Evolutionary conservation across 305 asterid genomes (phyloP).

Genomic region (Fraxinus latifolia): DNA sequence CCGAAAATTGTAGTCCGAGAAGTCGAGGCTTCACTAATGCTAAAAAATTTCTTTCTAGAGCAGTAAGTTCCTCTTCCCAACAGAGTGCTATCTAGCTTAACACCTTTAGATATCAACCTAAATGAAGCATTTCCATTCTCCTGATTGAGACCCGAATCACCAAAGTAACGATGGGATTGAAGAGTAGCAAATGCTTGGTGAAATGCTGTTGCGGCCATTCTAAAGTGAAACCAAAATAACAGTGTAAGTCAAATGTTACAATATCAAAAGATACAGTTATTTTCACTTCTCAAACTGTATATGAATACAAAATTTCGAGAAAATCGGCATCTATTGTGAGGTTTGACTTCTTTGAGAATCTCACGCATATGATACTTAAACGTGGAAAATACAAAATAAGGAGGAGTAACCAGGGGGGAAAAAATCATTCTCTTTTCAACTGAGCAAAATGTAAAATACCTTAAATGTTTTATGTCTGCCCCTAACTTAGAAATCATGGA

Average conservation of each 20-base stretch:
- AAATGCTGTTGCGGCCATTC: constrained; percentile 63
- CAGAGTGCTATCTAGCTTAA: constrained; percentile 40
- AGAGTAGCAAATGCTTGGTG: constrained; percentile 57
- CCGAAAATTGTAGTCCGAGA: constrained; percentile 49
- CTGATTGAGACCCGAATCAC: constrained; percentile 40
- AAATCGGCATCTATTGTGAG: neutral
- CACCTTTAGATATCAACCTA: constrained; percentile 51
- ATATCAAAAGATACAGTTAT: neutral
- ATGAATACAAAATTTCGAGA: neutral
- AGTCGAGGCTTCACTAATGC: constrained; percentile 49
- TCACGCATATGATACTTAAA: neutral
- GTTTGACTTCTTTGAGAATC: neutral
- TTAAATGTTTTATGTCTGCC: neutral
- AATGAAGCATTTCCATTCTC: constrained; percentile 51
- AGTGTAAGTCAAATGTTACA: neutral
- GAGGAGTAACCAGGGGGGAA: neutral
- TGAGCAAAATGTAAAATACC: no score
- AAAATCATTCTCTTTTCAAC: neutral
- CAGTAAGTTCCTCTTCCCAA: constrained; percentile 36
- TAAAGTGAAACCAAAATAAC: constrained; percentile 28
- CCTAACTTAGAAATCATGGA: neutral
- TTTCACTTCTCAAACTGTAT: neutral
- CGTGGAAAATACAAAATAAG: neutral
- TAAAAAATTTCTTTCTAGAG: constrained; percentile 42
- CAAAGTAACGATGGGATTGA: constrained; percentile 39